Evolutionary conservation across 768 basidiomycete genomes (phyloP), one percentile per base, ranked within the genome.

Genomic region (Podaxis mareebaensis): DNA sequence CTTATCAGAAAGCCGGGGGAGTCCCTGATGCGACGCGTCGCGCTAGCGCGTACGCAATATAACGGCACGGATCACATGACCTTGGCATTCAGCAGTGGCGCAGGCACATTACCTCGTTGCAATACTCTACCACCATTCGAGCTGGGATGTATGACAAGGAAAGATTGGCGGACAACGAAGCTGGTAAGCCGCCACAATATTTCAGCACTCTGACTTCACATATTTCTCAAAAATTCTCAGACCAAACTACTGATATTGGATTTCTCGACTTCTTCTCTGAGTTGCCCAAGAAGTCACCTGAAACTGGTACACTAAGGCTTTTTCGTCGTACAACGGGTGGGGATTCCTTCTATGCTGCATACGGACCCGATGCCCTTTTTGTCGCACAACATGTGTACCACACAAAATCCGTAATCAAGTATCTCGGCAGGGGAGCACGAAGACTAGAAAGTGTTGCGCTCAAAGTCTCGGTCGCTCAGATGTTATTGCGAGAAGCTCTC

Each of bases 381-480:
- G 86, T 96, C 66, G 96, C 96, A 4, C 80, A 86, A 20, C 83
- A 93, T 68, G 87, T 92, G 58, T 95, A 86, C 68, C 90, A 85
- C 61, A 99, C 97, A 2, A 91, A 93, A 69, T 90, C 93, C 0
- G 95, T 98, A 63, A 83, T 99, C 75, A 96, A 96, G 75, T 91
- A 93, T 72, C 86, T 97, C 46, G 96, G 96, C 5, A 85, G 84
- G 0, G 86, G 86, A 33, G 82, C 80, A 66, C 72, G 78, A 0
- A 83, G 79, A 0, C 78, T 97, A 0, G 88, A 93, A 0, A 90
- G 88, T 58, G 94, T 97, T 54, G 86, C 84, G 0, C 79, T 99
- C 60, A 92, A 86, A 71, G 76, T 81, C 61, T 85, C 84, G 15
- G 85, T 94, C 17, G 95, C 95, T 0, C 91, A 92, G 67, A 81